Evolutionary conservation across 1,139 yeast species (phyloP).

Genomic region (Pichia sp.): DNA sequence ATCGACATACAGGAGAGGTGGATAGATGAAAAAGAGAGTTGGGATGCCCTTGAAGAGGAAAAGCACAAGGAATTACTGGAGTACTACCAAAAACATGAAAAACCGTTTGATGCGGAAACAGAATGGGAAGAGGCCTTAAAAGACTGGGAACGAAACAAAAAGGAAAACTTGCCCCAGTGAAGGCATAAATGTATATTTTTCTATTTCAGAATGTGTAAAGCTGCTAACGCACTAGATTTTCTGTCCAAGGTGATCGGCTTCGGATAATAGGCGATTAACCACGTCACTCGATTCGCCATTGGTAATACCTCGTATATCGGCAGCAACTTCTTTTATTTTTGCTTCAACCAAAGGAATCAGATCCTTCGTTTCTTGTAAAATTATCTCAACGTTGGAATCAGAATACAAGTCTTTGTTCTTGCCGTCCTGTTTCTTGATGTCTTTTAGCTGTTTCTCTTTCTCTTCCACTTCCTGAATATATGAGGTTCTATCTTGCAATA

Average conservation of each 20-base stretch:
- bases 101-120: conserved; percentile 49
- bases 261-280: conserved; percentile 5
- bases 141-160: conserved; percentile 53
- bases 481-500: conserved; percentile 64
- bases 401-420: conserved; percentile 46
- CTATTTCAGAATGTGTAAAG: not conserved
- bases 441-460: conserved; percentile 47
- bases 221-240: not conserved
- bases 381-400: conserved; percentile 47
- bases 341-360: conserved; percentile 26
- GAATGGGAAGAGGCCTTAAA: conserved; percentile 67
- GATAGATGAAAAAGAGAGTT: conserved; percentile 78
- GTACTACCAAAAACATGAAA: conserved; percentile 19
- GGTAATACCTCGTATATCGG: conserved; percentile 18
- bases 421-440: conserved; percentile 38
- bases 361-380: conserved; percentile 30
- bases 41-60: conserved; percentile 58
- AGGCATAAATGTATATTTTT: not conserved
- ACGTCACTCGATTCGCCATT: conserved; percentile 5
- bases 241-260: conserved; percentile 3
- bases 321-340: conserved; percentile 25
- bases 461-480: conserved; percentile 64
- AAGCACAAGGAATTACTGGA: conserved; percentile 37
- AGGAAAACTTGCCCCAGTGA: conserved; percentile 16
- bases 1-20: conserved; percentile 91